Conservation (phyloP, 176 grass and related monocot species). For the Oryza nivara region DNA sequence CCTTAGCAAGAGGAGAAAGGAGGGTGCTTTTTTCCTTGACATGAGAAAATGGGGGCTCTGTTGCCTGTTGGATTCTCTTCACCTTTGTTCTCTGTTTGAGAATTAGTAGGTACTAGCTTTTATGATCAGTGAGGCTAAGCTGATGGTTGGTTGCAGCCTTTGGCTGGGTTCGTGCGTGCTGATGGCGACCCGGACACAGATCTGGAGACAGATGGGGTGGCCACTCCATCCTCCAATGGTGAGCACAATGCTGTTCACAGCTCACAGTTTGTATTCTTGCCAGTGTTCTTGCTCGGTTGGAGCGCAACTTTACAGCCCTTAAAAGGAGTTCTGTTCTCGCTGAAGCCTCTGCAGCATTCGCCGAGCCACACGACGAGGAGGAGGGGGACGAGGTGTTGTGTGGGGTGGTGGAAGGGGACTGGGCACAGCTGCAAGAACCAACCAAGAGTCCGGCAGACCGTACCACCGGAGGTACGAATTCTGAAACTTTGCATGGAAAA, state of each 20-base stretch:
- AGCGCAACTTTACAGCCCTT: constrained; percentile 41
- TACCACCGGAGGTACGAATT: constrained; percentile 38
- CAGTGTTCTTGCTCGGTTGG: constrained; percentile 44
- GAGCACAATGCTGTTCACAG: constrained; percentile 46
- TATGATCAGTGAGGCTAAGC: constrained; percentile 31
- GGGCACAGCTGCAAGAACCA: constrained; percentile 34
- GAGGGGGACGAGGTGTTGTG: constrained; percentile 36
- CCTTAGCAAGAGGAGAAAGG: constrained; percentile 4
- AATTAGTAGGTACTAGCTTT: constrained; percentile 19
- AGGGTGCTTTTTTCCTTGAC: constrained; percentile 7
- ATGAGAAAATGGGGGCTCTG: constrained; percentile 35
- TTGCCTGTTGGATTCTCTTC: constrained; percentile 47
- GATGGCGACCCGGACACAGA: constrained; percentile 68
- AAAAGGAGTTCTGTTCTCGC: constrained; percentile 10
- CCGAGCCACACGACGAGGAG: constrained; percentile 46
- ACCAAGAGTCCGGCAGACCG: constrained; percentile 25
- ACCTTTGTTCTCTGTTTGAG: background rate
- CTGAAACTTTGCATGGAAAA: constrained; percentile 1
- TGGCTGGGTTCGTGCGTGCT: constrained; percentile 66
- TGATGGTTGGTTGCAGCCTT: constrained; percentile 63
- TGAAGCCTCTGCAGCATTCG: constrained; percentile 54
- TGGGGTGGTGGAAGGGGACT: constrained; percentile 41
- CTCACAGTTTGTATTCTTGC: constrained; percentile 59
- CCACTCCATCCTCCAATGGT: constrained; percentile 64
- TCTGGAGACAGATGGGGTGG: constrained; percentile 63